Evolutionary conservation across 2,329 filamentous ascomycete genomes (phyloP), one percentile per base, ranked within the genome.

Genomic region (Paecilomyces fulvus): DNA sequence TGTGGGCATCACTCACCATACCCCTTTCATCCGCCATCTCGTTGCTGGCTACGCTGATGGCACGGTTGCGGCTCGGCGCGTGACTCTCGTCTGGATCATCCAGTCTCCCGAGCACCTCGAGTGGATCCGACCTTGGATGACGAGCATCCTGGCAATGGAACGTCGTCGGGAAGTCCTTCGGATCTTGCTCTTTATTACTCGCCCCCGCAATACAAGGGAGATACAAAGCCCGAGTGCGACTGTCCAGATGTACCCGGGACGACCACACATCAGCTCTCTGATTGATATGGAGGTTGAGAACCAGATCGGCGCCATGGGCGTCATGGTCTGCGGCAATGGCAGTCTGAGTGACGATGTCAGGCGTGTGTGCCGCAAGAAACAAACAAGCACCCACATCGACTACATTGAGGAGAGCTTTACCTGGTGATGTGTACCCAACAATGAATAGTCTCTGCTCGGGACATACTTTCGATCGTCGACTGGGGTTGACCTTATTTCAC

Each of bases 1-100:
- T 56, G 91, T 94, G 4, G 94, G 94, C 60, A 97, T 99, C 74
- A 96, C 92, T 0, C 92, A 97, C 71, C 91, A 95, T 70, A 83
- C 97, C 30, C 89, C 91, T 31, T 95, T 95, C 71, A 82, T 96
- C 8, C 86, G 85, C 55, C 87, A 94, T 53, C 78, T 92, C 3
- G 81, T 92, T 57, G 76, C 84, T 55, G 87, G 87, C 3, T 87
- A 82, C 71, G 83, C 84, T 55, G 77, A 83, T 0, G 83, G 84
- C 58, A 91, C 85, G 0, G 85, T 91, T 37, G 91, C 92, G 3
- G 90, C 90, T 3, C 86, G 91, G 53, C 85, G 87, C 46, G 76
- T 97, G 51, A 89, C 87, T 1, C 83, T 97, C 7, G 84, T 96
- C 58, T 97, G 94, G 94, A 87, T 96, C 67, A 88, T 97, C 61